Conservation (phyloP, 441 rosid genomes). For the Syzygium syzygioides region DNA sequence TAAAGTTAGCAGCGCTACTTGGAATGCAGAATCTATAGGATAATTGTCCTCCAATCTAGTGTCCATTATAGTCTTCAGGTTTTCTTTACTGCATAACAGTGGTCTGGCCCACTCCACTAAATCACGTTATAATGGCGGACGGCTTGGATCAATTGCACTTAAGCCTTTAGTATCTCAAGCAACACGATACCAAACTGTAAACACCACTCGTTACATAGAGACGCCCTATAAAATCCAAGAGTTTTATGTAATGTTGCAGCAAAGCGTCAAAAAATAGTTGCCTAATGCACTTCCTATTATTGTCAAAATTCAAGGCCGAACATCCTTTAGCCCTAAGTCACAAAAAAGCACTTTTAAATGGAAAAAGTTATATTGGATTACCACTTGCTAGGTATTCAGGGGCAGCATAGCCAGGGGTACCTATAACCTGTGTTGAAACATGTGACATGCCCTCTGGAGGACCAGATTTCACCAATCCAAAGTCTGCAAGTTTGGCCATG, state of each 20-base stretch:
- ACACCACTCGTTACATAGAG: neutral
- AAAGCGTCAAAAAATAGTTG: neutral
- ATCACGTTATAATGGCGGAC: neutral
- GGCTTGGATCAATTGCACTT: neutral
- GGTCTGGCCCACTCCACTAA: neutral
- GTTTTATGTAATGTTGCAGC: neutral
- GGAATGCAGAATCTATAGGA: neutral
- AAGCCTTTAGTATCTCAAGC: neutral
- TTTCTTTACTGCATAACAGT: no score
- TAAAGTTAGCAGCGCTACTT: neutral
- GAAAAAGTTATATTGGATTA: neutral
- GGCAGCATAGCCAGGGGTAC: constrained; percentile 9
- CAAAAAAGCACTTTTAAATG: neutral
- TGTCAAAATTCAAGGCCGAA: neutral
- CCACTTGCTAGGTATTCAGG: constrained; percentile 7
- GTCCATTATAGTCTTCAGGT: neutral
- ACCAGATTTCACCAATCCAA: constrained; percentile 1
- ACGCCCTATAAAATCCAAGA: neutral
- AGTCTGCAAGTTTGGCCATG: constrained; percentile 4
- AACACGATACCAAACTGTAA: neutral
- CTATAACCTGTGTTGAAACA: neutral
- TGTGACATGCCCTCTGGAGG: neutral
- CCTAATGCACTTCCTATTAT: neutral
- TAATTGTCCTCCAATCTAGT: neutral
- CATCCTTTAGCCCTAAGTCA: neutral